Evolutionary conservation across 2,329 filamentous ascomycete genomes (phyloP).

Genomic region (Xylariaceae sp.): DNA sequence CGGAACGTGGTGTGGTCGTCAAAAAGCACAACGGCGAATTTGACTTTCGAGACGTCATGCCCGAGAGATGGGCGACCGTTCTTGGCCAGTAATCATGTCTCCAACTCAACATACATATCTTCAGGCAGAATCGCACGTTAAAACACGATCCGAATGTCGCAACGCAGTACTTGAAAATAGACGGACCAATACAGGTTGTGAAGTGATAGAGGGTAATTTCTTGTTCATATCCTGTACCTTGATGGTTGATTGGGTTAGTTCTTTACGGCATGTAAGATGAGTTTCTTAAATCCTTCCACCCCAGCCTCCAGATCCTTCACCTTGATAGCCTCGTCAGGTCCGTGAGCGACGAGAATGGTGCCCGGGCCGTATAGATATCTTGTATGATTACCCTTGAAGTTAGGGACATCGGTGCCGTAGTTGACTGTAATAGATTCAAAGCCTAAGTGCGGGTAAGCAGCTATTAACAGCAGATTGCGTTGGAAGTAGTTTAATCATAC

Average conservation of each 20-base stretch:
- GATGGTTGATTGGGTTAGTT: too few species aligned
- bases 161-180: too few species aligned
- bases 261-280: conserved; percentile 55
- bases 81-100: conserved; percentile 21
- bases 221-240: too few species aligned
- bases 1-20: conserved; percentile 82
- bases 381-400: conserved; percentile 64
- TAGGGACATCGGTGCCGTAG: conserved; percentile 89
- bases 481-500: too few species aligned
- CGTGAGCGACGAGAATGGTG: conserved; percentile 82
- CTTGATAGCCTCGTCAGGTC: conserved; percentile 74
- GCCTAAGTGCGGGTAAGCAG: conserved; percentile 38
- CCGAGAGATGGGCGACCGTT: conserved; percentile 48
- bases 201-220: too few species aligned
- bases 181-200: too few species aligned
- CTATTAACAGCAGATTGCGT: too few species aligned
- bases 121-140: background rate
- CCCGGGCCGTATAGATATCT: conserved; percentile 66
- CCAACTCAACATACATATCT: background rate
- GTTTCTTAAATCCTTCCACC: conserved; percentile 72
- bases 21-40: conserved; percentile 71
- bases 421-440: conserved; percentile 84
- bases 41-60: conserved; percentile 54
- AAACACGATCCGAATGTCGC: conserved; percentile 9
- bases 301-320: conserved; percentile 72